Conservation (phyloP, 1,284 basidiomycete genomes). For the Tilletia setariae region DNA sequence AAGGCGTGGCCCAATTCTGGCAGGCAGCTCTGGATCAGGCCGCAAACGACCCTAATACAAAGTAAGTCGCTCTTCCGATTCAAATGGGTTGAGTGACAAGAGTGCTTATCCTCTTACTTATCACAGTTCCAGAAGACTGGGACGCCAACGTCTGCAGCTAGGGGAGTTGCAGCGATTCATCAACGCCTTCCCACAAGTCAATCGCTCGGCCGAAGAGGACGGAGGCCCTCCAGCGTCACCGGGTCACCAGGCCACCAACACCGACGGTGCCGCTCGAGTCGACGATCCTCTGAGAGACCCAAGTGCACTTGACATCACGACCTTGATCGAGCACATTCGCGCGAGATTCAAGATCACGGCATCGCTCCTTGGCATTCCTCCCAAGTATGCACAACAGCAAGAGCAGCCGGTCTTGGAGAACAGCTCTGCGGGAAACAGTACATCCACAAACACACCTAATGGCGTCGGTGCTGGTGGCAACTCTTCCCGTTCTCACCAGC, state of each 20-base stretch:
- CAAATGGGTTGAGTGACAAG: neutral
- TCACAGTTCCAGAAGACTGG: constrained; percentile 32
- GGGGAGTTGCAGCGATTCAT: constrained; percentile 66
- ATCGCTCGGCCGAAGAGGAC: constrained; percentile 20
- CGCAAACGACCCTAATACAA: constrained; percentile 13
- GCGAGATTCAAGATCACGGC: constrained; percentile 84
- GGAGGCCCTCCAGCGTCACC: constrained; percentile 49
- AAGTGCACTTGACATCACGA: constrained; percentile 65
- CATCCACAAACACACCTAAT: neutral
- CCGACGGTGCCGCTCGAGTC: neutral
- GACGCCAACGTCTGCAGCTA: constrained; percentile 65
- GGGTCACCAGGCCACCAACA: neutral
- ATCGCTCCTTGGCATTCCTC: constrained; percentile 72
- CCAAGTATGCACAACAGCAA: constrained; percentile 51
- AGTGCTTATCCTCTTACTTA: neutral
- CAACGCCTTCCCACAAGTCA: constrained; percentile 65
- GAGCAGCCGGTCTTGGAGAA: neutral
- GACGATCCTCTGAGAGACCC: constrained; percentile 24
- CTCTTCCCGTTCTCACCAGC: neutral
- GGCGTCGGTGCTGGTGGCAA: neutral
- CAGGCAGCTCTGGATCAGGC: constrained; percentile 13
- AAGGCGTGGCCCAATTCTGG: constrained; percentile 77
- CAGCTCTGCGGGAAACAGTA: neutral
- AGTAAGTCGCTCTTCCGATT: neutral
- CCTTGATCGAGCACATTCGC: constrained; percentile 76